Conservation (phyloP, 345 rosid species). For the Zanthoxylum bungeanum region DNA sequence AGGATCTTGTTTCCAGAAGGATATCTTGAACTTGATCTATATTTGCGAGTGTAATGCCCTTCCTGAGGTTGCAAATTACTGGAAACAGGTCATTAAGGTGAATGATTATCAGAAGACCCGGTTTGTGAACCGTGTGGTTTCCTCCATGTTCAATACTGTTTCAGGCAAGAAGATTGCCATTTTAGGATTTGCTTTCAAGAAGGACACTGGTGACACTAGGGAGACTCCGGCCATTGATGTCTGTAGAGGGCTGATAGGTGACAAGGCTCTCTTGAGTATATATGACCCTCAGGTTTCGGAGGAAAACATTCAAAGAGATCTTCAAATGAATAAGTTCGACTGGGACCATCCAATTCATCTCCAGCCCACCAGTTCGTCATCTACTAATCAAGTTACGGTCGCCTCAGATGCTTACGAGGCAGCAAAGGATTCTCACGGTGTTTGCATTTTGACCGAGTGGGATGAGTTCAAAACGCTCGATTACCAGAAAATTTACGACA, state of each 20-base stretch:
- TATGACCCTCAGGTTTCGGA: constrained; percentile 61
- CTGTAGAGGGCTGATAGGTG: constrained; percentile 59
- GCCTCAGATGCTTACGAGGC: constrained; percentile 59
- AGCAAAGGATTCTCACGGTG: constrained; percentile 56
- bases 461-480: constrained; percentile 66
- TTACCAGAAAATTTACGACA: constrained; percentile 38
- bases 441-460: constrained; percentile 69
- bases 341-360: constrained; percentile 69
- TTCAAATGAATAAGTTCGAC: constrained; percentile 64
- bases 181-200: constrained; percentile 70
- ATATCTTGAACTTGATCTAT: constrained; percentile 61
- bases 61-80: constrained; percentile 63
- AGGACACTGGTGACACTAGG: constrained; percentile 78
- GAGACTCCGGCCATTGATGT: constrained; percentile 79
- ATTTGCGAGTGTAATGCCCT: constrained; percentile 74
- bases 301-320: constrained; percentile 68
- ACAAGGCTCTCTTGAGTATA: constrained; percentile 56
- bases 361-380: constrained; percentile 47
- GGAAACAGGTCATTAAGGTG: constrained; percentile 74
- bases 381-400: constrained; percentile 45
- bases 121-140: constrained; percentile 58
- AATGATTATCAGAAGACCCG: constrained; percentile 71
- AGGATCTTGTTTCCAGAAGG: constrained; percentile 76
- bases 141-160: constrained; percentile 68
- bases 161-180: constrained; percentile 61